phyloP scores from a whole-genome alignment of 2,329 filamentous ascomycete genomes.

The Peltaster fructicola region DNA sequence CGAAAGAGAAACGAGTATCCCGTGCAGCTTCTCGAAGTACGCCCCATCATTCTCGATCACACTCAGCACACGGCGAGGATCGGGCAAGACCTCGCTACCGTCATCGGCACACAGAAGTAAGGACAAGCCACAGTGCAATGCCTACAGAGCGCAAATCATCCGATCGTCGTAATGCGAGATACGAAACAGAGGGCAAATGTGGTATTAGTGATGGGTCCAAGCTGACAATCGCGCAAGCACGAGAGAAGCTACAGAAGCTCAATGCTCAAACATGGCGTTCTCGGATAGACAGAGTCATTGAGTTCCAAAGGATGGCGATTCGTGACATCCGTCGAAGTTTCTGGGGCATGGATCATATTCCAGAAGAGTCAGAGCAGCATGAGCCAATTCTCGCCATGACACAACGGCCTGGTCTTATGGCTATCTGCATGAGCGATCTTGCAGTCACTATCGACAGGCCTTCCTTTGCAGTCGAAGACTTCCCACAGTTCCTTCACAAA shows the following conservation, averaged over 20 bases:
- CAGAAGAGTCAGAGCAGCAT: slow-evolving; percentile 63
- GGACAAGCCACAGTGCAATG: slow-evolving; percentile 22
- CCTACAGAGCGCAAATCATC: too few relatives aligned
- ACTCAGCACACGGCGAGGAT: slow-evolving; percentile 31
- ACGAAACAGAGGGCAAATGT: slow-evolving; percentile 63
- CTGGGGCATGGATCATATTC: slow-evolving; percentile 64
- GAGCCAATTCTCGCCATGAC: slow-evolving; percentile 78
- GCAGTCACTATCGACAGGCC: slow-evolving; percentile 80
- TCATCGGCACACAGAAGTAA: slow-evolving; percentile 8
- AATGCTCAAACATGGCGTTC: slow-evolving; percentile 86
- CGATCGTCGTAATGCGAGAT: slow-evolving; percentile 33
- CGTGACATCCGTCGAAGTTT: slow-evolving; percentile 64
- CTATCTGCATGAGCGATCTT: slow-evolving; percentile 64
- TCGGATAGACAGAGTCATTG: slow-evolving; percentile 63
- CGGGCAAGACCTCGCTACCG: slow-evolving; percentile 17
- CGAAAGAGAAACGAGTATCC: slow-evolving; percentile 76
- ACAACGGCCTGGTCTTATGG: slow-evolving; percentile 67
- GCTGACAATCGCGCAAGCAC: slow-evolving; percentile 59
- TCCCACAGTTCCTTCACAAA: slow-evolving; percentile 67
- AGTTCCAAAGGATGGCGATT: slow-evolving; percentile 53
- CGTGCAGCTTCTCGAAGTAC: slow-evolving; percentile 37
- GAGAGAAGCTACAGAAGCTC: slow-evolving; percentile 54
- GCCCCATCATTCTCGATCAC: slow-evolving; percentile 34
- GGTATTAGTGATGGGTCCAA: slow-evolving; percentile 55
- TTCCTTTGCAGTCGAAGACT: slow-evolving; percentile 66